Evolutionary conservation across 2,329 filamentous ascomycete species (phyloP).

Genomic region (Claviceps fusiformis): DNA sequence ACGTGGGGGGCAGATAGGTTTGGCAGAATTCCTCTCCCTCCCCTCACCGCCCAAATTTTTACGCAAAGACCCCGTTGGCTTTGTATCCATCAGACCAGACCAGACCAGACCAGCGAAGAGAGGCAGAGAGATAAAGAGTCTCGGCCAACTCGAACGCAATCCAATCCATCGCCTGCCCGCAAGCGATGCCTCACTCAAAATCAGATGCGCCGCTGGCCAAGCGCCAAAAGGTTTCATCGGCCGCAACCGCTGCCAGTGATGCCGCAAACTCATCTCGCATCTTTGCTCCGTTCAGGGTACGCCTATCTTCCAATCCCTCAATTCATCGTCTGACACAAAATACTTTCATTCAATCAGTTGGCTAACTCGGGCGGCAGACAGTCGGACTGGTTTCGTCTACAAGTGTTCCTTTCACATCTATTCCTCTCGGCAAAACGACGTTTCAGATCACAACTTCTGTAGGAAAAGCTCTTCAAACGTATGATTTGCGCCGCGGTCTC

Average conservation of each 20-base stretch:
- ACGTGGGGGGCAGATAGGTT: conserved; percentile 4
- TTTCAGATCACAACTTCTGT: conserved; percentile 97
- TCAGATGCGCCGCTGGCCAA: conserved; percentile 55
- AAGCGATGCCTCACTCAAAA: conserved; percentile 42
- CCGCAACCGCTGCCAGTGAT: conserved; percentile 22
- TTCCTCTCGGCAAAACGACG: conserved; percentile 82
- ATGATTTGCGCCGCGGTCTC: conserved; percentile 80
- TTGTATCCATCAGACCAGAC: too few species aligned
- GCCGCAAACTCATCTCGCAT: conserved; percentile 54
- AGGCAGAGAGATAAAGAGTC: not conserved
- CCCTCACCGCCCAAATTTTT: conserved; percentile 16
- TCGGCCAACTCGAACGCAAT: too few species aligned
- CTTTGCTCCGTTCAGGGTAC: conserved; percentile 85
- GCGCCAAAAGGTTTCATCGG: conserved; percentile 53
- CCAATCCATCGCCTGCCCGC: not conserved
- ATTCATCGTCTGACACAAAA: not conserved
- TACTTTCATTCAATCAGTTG: not conserved
- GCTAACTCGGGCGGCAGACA: conserved; percentile 43
- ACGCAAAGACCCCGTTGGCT: not conserved
- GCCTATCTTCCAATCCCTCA: conserved; percentile 15
- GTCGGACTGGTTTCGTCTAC: conserved; percentile 89
- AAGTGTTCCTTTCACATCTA: conserved; percentile 73
- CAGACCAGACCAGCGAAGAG: too few species aligned
- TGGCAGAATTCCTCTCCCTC: conserved; percentile 10
- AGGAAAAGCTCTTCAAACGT: conserved; percentile 82